Evolutionary conservation across 805 yeast species (phyloP), one percentile per base, ranked within the genome.

Genomic region (Metschnikowia henanensis): DNA sequence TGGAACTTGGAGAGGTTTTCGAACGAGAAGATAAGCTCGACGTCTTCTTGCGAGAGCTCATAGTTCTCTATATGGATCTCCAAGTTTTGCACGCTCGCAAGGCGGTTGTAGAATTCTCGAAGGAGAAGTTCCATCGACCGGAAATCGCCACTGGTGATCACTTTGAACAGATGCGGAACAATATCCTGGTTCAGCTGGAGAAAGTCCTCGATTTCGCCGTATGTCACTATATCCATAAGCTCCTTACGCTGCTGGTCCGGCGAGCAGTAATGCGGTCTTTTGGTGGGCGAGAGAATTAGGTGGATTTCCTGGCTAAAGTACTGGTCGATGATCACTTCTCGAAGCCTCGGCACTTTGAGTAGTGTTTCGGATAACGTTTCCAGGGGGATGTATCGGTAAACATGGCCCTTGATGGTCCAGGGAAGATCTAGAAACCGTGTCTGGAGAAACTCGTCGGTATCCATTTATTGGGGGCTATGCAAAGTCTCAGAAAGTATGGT

Each of bases 231-330:
- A 37, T 47, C 53, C 3, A 45, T 45, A 13, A 54, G 39, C 39
- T 40, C 45, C 25, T 34, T 39, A 23, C 39, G 42, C 39, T 53
- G 41, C 21, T 40, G 10, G 26, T 45, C 48, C 12, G 17, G 10
- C 4, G 39, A 30, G 35, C 56, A 52, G 17, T 31, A 33, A 23
- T 52, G 55, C 2, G 63, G 66, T 10, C 64, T 42, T 16, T 51
- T 52, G 1, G 64, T 54, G 3, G 73, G 72, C 8, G 65, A 52
- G 9, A 68, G 49, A 2, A 65, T 51, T 21, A 68, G 60, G 41
- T 67, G 72, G 6, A 68, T 20, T 30, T 68, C 72, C 34, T 57
- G 56, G 38, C 51, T 28, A 51, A 56, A 69, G 49, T 55, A 64
- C 15, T 54, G 53, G 5, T 58, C 54, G 13, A 62, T 50, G 23